Evolutionary conservation across 306 rosid genomes (phyloP).

Genomic region (Cucurbita pepo): DNA sequence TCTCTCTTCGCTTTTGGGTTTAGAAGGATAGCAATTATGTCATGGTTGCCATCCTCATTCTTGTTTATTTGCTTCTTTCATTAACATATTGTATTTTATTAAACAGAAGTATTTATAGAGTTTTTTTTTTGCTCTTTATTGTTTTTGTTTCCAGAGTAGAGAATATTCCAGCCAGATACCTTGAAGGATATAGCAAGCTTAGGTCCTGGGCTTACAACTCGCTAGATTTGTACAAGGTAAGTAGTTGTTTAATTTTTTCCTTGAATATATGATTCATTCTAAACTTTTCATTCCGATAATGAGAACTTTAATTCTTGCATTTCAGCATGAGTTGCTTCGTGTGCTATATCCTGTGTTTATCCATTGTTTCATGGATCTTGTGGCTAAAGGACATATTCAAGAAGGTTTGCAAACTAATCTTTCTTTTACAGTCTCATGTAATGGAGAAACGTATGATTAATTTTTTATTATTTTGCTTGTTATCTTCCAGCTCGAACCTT

Average conservation of each 20-base stretch:
- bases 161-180: conserved; percentile 61
- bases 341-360: conserved; percentile 93
- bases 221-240: conserved; percentile 71
- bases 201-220: conserved; percentile 79
- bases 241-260: background rate
- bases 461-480: conserved; percentile 10
- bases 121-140: background rate
- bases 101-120: background rate
- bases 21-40: background rate
- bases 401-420: conserved; percentile 38
- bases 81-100: background rate
- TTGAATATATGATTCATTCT: background rate
- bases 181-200: conserved; percentile 68
- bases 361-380: conserved; percentile 95
- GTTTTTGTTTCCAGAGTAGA: conserved; percentile 30
- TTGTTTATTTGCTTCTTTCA: background rate
- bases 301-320: background rate
- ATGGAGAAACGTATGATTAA: background rate
- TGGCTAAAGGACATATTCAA: conserved; percentile 83
- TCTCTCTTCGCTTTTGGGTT: background rate
- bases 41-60: background rate
- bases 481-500: conserved; percentile 52
- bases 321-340: conserved; percentile 90
- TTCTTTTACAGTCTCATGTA: background rate
- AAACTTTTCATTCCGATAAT: background rate